Evolutionary conservation across 2,329 filamentous ascomycete species (phyloP), one percentile per base, ranked within the genome.

Genomic region (Penicillium vulpinum): DNA sequence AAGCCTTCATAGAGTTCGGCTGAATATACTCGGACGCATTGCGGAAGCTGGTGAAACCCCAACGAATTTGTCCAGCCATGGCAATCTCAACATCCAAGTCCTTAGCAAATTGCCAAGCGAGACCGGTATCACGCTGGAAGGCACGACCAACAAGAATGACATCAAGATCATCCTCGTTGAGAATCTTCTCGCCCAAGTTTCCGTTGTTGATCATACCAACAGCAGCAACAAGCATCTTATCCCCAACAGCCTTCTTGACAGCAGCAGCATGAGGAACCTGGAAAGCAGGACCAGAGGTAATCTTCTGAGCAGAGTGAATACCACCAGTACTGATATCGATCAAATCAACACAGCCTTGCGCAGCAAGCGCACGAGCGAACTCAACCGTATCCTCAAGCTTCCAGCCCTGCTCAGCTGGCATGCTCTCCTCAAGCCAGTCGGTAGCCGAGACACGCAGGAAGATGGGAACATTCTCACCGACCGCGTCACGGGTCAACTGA

Each of bases 281-380:
- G 79, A 90, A 93, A 0, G 80, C 88, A 3, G 86, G 85, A 28
- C 83, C 81, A 6, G 66, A 64, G 10, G 62, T 65, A 50, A 78
- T 65, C 64, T 77, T 75, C 65, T 78, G 76, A 6, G 68, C 67
- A 38, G 79, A 72, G 70, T 86, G 83, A 69, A 90, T 88, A 51
- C 90, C 92, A 44, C 87, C 91, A 1, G 86, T 87, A 65, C 87
- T 91, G 56, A 96, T 85, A 72, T 97, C 92, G 33, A 96, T 82
- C 21, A 96, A 77, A 70, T 97, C 92, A 40, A 97, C 83, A 3
- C 65, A 64, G 31, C 92, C 92, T 18, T 83, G 79, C 0, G 81
- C 83, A 0, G 90, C 88, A 0, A 97, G 83, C 15, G 88, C 78
- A 68, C 79, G 71, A 0, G 89, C 87, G 1, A 94, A 81, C 54